Conservation (phyloP, 2,329 filamentous ascomycete species). For the Ascochyta koolunga region DNA sequence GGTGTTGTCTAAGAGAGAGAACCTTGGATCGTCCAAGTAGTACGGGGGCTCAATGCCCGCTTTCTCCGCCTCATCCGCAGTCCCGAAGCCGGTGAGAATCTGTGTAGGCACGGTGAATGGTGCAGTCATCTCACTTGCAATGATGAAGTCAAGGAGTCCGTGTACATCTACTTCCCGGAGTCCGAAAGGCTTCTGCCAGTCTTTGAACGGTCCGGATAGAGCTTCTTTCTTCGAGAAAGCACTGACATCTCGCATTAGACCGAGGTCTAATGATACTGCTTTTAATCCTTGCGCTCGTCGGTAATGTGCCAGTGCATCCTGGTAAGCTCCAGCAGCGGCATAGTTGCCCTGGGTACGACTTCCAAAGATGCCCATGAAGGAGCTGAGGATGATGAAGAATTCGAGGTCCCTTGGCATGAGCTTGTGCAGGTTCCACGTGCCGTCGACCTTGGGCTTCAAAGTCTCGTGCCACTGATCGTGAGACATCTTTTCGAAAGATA, state of each 20-base stretch:
- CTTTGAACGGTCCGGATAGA: neutral
- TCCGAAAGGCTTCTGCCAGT: neutral
- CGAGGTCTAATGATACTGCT: too few relatives aligned
- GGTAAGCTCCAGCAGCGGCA: slow-evolving; percentile 39
- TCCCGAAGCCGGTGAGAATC: too few relatives aligned
- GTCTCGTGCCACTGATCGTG: slow-evolving; percentile 14
- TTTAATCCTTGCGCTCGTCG: neutral
- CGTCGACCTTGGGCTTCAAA: slow-evolving; percentile 39
- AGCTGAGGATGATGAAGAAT: slow-evolving; percentile 34
- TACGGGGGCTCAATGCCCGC: too few relatives aligned
- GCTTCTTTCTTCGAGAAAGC: slow-evolving; percentile 28
- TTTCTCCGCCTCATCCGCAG: too few relatives aligned
- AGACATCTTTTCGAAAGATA: slow-evolving; percentile 22
- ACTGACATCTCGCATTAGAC: neutral
- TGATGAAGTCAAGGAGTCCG: neutral
- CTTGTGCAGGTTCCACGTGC: slow-evolving; percentile 39
- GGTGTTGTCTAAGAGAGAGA: too few relatives aligned
- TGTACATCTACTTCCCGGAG: neutral
- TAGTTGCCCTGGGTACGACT: slow-evolving; percentile 22
- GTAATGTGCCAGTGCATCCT: slow-evolving; percentile 45
- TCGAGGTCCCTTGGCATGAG: slow-evolving; percentile 14
- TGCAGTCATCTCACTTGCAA: neutral
- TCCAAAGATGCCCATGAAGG: slow-evolving; percentile 25
- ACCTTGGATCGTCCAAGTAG: too few relatives aligned
- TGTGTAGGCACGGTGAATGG: neutral